Evolutionary conservation across 371 early-diverging fungal genomes (phyloP), one percentile per base, ranked within the genome.

Genomic region (Catenaria anguillulae): DNA sequence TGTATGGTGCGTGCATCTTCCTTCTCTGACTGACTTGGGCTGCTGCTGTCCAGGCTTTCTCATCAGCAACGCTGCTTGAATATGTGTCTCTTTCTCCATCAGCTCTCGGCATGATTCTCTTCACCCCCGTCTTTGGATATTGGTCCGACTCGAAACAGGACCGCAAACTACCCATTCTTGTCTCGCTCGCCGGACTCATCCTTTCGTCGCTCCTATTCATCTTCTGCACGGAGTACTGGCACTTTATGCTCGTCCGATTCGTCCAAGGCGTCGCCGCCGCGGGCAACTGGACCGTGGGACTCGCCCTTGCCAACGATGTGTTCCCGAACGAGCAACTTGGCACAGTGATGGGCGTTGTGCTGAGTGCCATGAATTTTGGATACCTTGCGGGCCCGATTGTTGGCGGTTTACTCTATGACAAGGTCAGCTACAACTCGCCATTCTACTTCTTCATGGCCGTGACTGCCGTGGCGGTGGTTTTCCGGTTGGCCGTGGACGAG

Each of bases 181-280:
- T 80, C 34, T 86, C 87, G 33, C 82, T 88, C 72, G 54, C 79
- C 21, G 79, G 82, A 0, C 71, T 92, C 40, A 77, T 75, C 10
- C 67, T 81, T 13, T 77, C 87, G 0, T 85, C 88, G 21, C 60
- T 84, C 0, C 67, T 83, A 5, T 89, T 92, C 72, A 82, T 84
- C 6, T 37, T 83, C 26, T 79, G 84, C 19, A 77, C 75, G 56
- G 76, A 78, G 12, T 87, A 81, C 68, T 75, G 80, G 75, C 73
- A 81, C 46, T 73, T 89, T 4, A 73, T 88, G 1, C 33, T 87
- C 0, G 90, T 87, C 6, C 77, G 92, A 19, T 69, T 89, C 35
- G 77, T 83, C 8, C 88, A 87, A 71, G 92, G 92, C 50, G 75
- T 84, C 24, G 77, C 89, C 6, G 84, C 83, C 55, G 90, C 85